Evolutionary conservation across 805 yeast species (phyloP).

Genomic region (Torulaspora microellipsoides): DNA sequence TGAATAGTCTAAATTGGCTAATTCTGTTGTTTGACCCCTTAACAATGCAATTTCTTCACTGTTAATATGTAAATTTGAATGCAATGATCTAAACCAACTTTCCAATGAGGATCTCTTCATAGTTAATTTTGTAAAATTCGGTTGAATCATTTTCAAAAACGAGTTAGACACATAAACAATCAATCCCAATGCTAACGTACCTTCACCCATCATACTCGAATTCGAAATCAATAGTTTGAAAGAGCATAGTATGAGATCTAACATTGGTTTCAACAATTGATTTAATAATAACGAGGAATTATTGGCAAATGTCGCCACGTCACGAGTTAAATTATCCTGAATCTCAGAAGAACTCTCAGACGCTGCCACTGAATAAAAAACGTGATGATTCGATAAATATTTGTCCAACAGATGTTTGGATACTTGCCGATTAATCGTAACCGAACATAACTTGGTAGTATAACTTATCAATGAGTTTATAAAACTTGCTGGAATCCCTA

Average conservation of each 20-base stretch:
- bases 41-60: constrained; percentile 85
- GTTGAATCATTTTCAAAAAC: constrained; percentile 69
- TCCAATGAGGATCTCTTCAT: constrained; percentile 73
- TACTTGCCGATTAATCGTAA: constrained; percentile 56
- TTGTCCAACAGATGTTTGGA: constrained; percentile 60
- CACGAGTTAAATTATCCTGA: constrained; percentile 54
- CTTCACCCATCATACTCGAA: constrained; percentile 53
- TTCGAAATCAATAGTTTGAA: constrained; percentile 58
- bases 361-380: constrained; percentile 28
- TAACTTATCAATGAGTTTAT: constrained; percentile 67
- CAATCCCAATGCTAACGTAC: constrained; percentile 70
- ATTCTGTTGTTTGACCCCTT: constrained; percentile 75
- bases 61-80: constrained; percentile 72
- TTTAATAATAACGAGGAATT: constrained; percentile 74
- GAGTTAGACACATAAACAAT: constrained; percentile 78
- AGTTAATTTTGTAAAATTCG: constrained; percentile 82
- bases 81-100: constrained; percentile 77
- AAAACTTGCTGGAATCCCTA: constrained; percentile 82
- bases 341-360: constrained; percentile 17
- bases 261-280: constrained; percentile 75
- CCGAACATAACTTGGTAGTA: constrained; percentile 54
- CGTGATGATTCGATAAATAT: constrained; percentile 57
- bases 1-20: constrained; percentile 68
- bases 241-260: constrained; percentile 77
- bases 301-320: constrained; percentile 66